A percentile compares a stretch with the other conserved stretches of the same genome.
Evolutionary conservation across 208 protist genomes (phyloP).

Genomic region (Eutreptiella sp.): DNA sequence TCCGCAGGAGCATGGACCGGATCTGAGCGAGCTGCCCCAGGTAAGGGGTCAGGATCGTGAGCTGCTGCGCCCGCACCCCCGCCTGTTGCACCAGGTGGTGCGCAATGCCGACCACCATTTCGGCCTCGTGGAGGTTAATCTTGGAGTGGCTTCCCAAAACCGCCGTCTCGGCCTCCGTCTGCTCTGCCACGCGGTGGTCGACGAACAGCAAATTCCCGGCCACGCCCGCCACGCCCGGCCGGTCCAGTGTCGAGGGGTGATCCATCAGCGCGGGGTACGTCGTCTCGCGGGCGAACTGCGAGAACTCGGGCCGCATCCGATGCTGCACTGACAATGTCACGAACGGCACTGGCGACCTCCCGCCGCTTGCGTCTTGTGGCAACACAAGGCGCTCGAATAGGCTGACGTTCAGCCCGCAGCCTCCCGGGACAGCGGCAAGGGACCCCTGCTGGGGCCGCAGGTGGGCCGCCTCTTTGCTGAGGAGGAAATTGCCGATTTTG

Average conservation of each 20-base stretch:
- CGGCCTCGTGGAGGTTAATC: constrained; percentile 35
- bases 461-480: constrained; percentile 22
- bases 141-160: constrained; percentile 4
- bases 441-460: neutral
- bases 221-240: neutral
- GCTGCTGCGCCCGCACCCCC: no score
- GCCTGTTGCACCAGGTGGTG: no score
- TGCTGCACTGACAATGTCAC: constrained; percentile 33
- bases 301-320: constrained; percentile 51
- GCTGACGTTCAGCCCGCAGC: constrained; percentile 1
- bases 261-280: no score
- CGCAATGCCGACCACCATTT: no score
- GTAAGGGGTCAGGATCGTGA: constrained; percentile 45
- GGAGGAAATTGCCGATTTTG: constrained; percentile 38
- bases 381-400: constrained; percentile 49
- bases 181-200: no score
- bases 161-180: no score
- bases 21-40: constrained; percentile 36
- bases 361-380: neutral
- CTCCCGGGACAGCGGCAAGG: no score
- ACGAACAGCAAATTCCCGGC: no score
- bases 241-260: no score
- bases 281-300: constrained; percentile 20
- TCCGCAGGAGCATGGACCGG: neutral
- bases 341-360: constrained; percentile 10